phyloP scores from a whole-genome alignment of 2,329 filamentous ascomycete species.

The Westerdykella sp. region DNA sequence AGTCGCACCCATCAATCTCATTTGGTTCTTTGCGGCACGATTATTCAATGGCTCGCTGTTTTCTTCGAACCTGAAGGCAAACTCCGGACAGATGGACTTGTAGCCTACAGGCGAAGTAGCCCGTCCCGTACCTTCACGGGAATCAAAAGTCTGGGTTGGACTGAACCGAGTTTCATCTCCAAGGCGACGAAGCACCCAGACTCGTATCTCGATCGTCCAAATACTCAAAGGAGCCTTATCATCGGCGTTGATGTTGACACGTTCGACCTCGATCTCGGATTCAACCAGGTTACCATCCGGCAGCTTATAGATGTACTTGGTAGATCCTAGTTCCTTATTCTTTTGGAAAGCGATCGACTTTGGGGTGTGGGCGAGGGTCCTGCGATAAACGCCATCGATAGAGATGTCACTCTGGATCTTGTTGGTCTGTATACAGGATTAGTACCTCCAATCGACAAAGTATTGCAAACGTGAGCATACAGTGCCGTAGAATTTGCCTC shows the following conservation, averaged over 20 bases:
- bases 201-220: slow-evolving; percentile 28
- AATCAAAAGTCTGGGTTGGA: slow-evolving; percentile 3
- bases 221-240: slow-evolving; percentile 13
- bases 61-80: slow-evolving; percentile 17
- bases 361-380: slow-evolving; percentile 3
- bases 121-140: slow-evolving; percentile 4
- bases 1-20: slow-evolving; percentile 8
- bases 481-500: slow-evolving; percentile 27
- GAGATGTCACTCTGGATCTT: slow-evolving; percentile 30
- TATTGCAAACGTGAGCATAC: slow-evolving; percentile 8
- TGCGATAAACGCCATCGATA: slow-evolving; percentile 34
- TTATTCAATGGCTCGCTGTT: slow-evolving; percentile 12
- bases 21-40: slow-evolving; percentile 1
- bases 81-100: slow-evolving; percentile 15
- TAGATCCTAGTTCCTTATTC: slow-evolving; percentile 19
- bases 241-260: slow-evolving; percentile 1
- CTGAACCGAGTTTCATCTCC: slow-evolving; percentile 8
- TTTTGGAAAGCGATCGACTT: slow-evolving; percentile 11
- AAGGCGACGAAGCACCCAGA: slow-evolving; percentile 21
- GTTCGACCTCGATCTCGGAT: slow-evolving; percentile 3
- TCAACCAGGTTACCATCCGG: slow-evolving; percentile 1
- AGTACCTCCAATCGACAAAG: not conserved
- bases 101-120: slow-evolving; percentile 10
- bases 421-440: slow-evolving; percentile 11
- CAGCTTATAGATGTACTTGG: slow-evolving; percentile 14